These are phyloP conservation scores for Kuraishia ogatae DNA, from an alignment of 805 yeast species.

Conservation along the genomic window DNA sequence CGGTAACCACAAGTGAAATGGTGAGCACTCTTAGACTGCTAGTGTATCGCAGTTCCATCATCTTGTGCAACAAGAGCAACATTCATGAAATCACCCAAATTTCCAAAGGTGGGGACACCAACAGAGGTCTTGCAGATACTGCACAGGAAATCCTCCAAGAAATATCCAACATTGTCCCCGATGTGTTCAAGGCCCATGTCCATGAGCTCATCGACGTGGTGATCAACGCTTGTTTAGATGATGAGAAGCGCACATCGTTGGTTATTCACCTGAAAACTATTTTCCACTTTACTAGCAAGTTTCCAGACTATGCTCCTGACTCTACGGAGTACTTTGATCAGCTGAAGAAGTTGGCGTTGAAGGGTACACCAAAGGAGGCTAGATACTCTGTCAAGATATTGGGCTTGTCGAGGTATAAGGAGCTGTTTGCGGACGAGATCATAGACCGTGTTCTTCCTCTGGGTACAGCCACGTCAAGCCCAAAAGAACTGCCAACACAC, in stretches of 20 bases:
- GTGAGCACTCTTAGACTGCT: constrained; percentile 45
- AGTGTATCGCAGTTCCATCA: constrained; percentile 50
- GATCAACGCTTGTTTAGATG: not conserved
- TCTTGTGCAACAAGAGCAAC: constrained; percentile 59
- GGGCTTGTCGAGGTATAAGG: constrained; percentile 35
- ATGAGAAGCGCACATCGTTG: constrained; percentile 4
- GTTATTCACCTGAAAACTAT: constrained; percentile 47
- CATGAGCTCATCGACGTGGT: constrained; percentile 32
- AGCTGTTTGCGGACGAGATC: constrained; percentile 28
- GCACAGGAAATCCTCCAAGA: constrained; percentile 51
- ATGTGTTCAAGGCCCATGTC: constrained; percentile 53
- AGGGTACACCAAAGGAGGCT: constrained; percentile 54
- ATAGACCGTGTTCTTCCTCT: constrained; percentile 42
- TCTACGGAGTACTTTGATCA: constrained; percentile 33
- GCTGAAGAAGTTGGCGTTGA: constrained; percentile 35
- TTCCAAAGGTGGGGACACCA: constrained; percentile 18
- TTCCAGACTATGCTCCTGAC: constrained; percentile 38
- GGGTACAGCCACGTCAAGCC: constrained; percentile 15
- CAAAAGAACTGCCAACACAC: constrained; percentile 38
- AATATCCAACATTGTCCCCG: constrained; percentile 54
- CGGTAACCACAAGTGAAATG: constrained; percentile 39
- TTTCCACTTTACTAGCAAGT: constrained; percentile 45
- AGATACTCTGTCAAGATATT: constrained; percentile 55
- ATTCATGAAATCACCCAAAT: constrained; percentile 43
- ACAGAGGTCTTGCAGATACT: constrained; percentile 18